Base-by-base conservation (phyloP, 345 rosid species). In the Corchorus capsularis region DNA sequence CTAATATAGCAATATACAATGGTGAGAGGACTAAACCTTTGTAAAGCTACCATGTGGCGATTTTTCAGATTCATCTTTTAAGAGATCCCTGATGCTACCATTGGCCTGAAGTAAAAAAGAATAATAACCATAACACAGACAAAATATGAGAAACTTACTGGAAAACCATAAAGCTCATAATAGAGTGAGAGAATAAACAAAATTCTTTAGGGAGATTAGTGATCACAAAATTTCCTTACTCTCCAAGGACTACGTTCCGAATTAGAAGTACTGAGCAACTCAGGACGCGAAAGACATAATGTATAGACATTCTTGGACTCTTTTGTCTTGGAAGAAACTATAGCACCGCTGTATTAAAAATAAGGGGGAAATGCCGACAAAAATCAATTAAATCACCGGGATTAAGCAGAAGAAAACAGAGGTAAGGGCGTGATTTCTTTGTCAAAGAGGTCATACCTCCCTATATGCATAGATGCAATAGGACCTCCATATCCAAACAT, bases 1-100 rank as follows among this genome's bases (percentile, higher is more conserved):
- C 15, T 41, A 50, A 68, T 15, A 66, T 17, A 49, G 6, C 32
- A 22, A 47, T 49, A 45, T 13, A 20, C 16, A 5, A 49, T 27
- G 20, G 49, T 3, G 8, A 32, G 47, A 68, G 8, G 41, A 16
- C 8, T 41, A 74, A 59, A 89, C 93, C 91, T 89, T 83, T 9
- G 93, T 91, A 79, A 93, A 93, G 77, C 94, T 88, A 80, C 86
- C 84, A 6, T 86, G 90, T 46, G 92, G 88, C 9, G 96, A 86
- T 71, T 72, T 64, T 20, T 9, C 41, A 14, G 63, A 71, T 85
- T 92, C 97, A 22, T 80, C 84, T n/a, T 86, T 76, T 4, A n/a
- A 63, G 27, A 93, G 91, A 83, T 83, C 79, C 77, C 94, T 86
- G 67, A 89, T 72, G 53, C 94, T 86, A 47, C 96, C 94, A 27